phyloP scores from a whole-genome alignment of 371 early-diverging fungal species.

The Entomophthora muscae region DNA sequence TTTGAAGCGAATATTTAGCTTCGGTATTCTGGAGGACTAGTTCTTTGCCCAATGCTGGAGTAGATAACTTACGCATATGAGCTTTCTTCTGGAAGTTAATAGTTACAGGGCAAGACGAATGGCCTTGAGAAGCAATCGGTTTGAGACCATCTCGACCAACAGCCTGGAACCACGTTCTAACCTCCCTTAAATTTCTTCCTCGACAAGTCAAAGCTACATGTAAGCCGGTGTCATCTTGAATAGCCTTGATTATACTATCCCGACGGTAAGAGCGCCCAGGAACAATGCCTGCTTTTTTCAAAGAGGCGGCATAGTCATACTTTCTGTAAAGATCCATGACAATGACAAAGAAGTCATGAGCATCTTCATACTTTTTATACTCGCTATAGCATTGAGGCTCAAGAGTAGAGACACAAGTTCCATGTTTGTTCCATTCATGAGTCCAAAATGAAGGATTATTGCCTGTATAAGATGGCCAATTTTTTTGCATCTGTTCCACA shows the following conservation, averaged over 20 bases:
- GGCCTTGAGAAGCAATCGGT: not conserved
- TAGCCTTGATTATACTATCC: constrained; percentile 26
- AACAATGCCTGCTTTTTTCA: constrained; percentile 31
- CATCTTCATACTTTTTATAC: constrained; percentile 26
- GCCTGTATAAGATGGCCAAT: constrained; percentile 57
- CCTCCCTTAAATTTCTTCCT: constrained; percentile 19
- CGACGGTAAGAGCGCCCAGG: constrained; percentile 24
- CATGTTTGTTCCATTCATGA: constrained; percentile 72
- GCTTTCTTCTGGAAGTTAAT: constrained; percentile 1
- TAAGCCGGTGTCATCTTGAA: constrained; percentile 24
- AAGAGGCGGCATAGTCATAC: constrained; percentile 36
- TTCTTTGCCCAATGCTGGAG: too few relatives aligned
- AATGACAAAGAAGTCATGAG: constrained; percentile 30
- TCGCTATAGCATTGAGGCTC: constrained; percentile 32
- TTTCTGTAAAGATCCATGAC: constrained; percentile 27
- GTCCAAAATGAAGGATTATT: constrained; percentile 22
- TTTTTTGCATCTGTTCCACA: constrained; percentile 30
- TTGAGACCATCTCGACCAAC: constrained; percentile 10
- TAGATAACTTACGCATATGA: too few relatives aligned
- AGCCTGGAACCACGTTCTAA: constrained; percentile 18
- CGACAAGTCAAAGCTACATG: constrained; percentile 23
- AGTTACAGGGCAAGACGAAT: not conserved
- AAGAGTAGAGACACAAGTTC: constrained; percentile 50
- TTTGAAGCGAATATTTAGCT: too few relatives aligned
- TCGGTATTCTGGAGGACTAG: too few relatives aligned